These are phyloP conservation scores for Hemisphaericaspora xylofermentans DNA, from an alignment of 1,139 yeast species.

Conservation along the genomic window DNA sequence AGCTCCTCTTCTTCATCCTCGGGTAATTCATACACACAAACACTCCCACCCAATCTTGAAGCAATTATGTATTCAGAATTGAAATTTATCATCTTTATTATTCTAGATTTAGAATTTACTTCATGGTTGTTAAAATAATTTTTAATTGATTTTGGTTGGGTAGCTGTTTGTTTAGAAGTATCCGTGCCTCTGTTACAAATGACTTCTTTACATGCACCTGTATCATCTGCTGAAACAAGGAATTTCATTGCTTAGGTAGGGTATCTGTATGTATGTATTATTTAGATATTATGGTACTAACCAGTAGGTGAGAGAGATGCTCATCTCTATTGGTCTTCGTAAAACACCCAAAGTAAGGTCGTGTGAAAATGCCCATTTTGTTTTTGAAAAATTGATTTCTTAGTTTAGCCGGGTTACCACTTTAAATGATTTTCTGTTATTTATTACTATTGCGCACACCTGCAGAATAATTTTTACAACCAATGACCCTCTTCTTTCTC, in stretches of 20 bases:
- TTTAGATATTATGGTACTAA: no score
- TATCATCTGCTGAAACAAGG: constrained; percentile 55
- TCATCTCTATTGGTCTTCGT: no score
- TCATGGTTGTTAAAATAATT: constrained; percentile 29
- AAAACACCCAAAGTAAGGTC: no score
- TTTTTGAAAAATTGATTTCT: no score
- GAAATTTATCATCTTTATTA: constrained; percentile 22
- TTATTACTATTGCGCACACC: no score
- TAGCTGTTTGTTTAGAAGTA: constrained; percentile 59
- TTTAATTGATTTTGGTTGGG: constrained; percentile 51
- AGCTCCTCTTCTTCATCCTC: constrained; percentile 17
- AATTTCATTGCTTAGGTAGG: constrained; percentile 53
- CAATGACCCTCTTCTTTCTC: no score
- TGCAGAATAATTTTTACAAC: no score
- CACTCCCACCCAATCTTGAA: constrained; percentile 42
- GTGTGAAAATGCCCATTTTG: no score
- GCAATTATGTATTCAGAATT: constrained; percentile 39
- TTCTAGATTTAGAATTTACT: constrained; percentile 29
- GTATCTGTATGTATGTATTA: no score
- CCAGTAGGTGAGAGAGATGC: no score
- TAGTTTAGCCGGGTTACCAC: no score
- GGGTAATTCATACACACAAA: constrained; percentile 36
- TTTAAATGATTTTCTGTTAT: no score
- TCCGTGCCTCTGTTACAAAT: constrained; percentile 62
- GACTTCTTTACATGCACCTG: constrained; percentile 57